Conservation (phyloP, 805 yeast species). For the Kuraishia molischiana region DNA sequence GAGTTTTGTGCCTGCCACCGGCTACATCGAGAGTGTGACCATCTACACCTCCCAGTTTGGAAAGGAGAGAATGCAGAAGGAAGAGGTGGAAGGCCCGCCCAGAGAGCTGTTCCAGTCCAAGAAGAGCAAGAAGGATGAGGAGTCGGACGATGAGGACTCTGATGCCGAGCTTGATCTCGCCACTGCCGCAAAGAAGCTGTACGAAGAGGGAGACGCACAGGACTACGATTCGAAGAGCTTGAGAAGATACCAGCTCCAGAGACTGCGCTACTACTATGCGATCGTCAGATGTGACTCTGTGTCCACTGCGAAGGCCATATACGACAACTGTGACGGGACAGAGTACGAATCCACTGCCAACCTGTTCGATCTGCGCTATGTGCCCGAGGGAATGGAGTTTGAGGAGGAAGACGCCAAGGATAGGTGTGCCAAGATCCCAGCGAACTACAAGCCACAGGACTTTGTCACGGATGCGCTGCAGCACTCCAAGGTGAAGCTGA, state of each 20-base stretch:
- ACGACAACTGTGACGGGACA: constrained; percentile 85
- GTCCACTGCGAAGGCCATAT: constrained; percentile 62
- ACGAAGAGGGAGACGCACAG: constrained; percentile 70
- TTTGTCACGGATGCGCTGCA: constrained; percentile 94
- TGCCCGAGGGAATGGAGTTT: constrained; percentile 89
- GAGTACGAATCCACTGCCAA: constrained; percentile 96
- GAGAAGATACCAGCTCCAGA: constrained; percentile 85
- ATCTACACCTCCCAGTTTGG: constrained; percentile 91
- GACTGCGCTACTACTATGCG: constrained; percentile 90
- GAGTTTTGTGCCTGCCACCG: constrained; percentile 74
- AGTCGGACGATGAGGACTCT: constrained; percentile 35
- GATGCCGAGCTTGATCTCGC: constrained; percentile 33
- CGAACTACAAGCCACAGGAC: constrained; percentile 63
- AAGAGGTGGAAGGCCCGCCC: constrained; percentile 90
- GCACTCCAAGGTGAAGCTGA: constrained; percentile 89
- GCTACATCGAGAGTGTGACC: constrained; percentile 55
- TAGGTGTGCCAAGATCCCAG: constrained; percentile 59
- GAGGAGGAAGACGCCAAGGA: constrained; percentile 65
- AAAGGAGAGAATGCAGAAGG: constrained; percentile 81
- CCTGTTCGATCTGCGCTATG: constrained; percentile 81
- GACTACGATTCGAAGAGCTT: constrained; percentile 81
- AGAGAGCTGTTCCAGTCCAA: constrained; percentile 59
- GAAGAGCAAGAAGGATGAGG: constrained; percentile 23
- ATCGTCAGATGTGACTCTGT: constrained; percentile 75
- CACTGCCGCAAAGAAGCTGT: constrained; percentile 57